phyloP scores from a whole-genome alignment of 495 filamentous ascomycete species.

The Aspergillus hancockii region DNA sequence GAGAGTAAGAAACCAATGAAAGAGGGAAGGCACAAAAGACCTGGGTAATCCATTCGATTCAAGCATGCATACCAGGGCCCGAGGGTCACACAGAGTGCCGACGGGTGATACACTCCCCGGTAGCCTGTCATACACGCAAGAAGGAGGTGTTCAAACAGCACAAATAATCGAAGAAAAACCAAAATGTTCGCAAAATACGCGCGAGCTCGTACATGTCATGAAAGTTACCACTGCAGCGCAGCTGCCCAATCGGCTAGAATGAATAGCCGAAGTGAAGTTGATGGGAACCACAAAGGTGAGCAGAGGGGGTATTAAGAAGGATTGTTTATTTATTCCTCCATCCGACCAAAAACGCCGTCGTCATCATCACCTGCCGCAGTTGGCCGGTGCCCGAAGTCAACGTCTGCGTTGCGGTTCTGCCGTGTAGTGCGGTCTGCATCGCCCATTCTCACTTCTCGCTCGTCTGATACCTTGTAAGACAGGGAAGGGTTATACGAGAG shows the following conservation, averaged over 20 bases:
- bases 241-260: slow-evolving; percentile 17
- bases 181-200: slow-evolving; percentile 34
- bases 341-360: slow-evolving; percentile 90
- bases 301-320: neutral
- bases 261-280: slow-evolving; percentile 6
- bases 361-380: slow-evolving; percentile 84
- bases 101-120: slow-evolving; percentile 22
- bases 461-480: slow-evolving; percentile 52
- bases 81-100: slow-evolving; percentile 12
- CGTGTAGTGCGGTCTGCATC: slow-evolving; percentile 47
- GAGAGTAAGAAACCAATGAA: slow-evolving; percentile 9
- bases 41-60: slow-evolving; percentile 13
- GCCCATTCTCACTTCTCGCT: slow-evolving; percentile 42
- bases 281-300: slow-evolving; percentile 1
- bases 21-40: slow-evolving; percentile 15
- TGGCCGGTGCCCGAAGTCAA: slow-evolving; percentile 69
- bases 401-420: slow-evolving; percentile 65
- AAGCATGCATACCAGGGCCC: slow-evolving; percentile 21
- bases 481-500: slow-evolving; percentile 47
- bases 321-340: slow-evolving; percentile 77
- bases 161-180: slow-evolving; percentile 28
- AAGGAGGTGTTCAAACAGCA: slow-evolving; percentile 27
- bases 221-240: slow-evolving; percentile 22
- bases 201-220: slow-evolving; percentile 47
- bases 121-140: slow-evolving; percentile 29